These are phyloP conservation scores for Peltaster fructicola DNA, from an alignment of 2,329 filamentous ascomycete species.

Conservation along the genomic window DNA sequence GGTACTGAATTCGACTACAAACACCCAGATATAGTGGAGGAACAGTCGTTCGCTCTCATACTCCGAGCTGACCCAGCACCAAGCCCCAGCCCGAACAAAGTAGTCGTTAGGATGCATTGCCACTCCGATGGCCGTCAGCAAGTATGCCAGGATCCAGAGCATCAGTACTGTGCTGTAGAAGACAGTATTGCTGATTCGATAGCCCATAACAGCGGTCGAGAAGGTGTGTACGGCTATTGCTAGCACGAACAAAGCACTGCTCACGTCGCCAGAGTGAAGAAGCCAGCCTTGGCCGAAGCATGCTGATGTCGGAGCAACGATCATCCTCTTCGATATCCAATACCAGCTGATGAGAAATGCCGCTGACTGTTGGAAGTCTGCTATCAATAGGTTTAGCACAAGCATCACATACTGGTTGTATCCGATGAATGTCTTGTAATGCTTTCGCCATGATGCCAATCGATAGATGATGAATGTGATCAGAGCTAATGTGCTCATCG, in stretches of 20 bases:
- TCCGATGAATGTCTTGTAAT: slow-evolving; percentile 15
- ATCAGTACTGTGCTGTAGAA: slow-evolving; percentile 33
- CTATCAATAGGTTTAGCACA: slow-evolving; percentile 50
- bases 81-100: slow-evolving; percentile 48
- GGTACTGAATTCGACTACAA: slow-evolving; percentile 34
- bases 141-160: slow-evolving; percentile 43
- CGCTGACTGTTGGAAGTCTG: slow-evolving; percentile 48
- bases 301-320: slow-evolving; percentile 34
- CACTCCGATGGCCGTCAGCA: slow-evolving; percentile 36
- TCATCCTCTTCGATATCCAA: slow-evolving; percentile 37
- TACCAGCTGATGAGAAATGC: slow-evolving; percentile 46
- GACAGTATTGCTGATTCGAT: slow-evolving; percentile 30
- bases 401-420: slow-evolving; percentile 51
- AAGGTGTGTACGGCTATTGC: slow-evolving; percentile 51
- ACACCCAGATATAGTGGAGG: slow-evolving; percentile 50
- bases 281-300: slow-evolving; percentile 55
- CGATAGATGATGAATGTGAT: slow-evolving; percentile 16
- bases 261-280: slow-evolving; percentile 46
- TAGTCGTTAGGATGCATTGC: slow-evolving; percentile 26
- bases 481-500: slow-evolving; percentile 12
- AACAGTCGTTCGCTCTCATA: slow-evolving; percentile 39
- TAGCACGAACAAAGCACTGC: slow-evolving; percentile 49
- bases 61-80: slow-evolving; percentile 47
- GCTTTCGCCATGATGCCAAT: slow-evolving; percentile 15
- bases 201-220: slow-evolving; percentile 40